Base-by-base conservation (phyloP, 345 rosid species). In the Trapa incisa region DNA sequence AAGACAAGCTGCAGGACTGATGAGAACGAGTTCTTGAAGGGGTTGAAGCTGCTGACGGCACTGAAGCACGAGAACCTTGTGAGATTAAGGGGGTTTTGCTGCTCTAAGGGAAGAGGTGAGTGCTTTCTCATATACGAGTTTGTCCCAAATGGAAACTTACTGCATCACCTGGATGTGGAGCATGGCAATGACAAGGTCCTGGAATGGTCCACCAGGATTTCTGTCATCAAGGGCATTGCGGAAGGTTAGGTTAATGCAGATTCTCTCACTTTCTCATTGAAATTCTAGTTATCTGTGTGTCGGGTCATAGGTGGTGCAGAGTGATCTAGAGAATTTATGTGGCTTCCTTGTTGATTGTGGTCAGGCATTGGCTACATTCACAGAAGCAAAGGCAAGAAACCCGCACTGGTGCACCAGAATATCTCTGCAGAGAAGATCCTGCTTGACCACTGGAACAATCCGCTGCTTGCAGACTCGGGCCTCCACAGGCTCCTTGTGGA, bases 71-170 rank as follows among this genome's bases (percentile, higher is more conserved):
- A 89, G 71, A 87, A 82, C 68, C 68, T 94, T 48, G 91, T 84
- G 76, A 84, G 85, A 73, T 16, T 94, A 72, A 81, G 97, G 82
- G 99, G 99, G 0, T 80, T 94, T 71, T 91, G 99, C 73, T 94
- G 99, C 84, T 91, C 99, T 0, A 85, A 81, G 72, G 97, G 99
- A 16, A 82, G 99, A 13, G 96, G 97, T 5, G 99, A 91, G 75
- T 94, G 96, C 63, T 89, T 91, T 70, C 88, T 94, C 67, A 79
- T 94, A 16, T 89, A 91, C 42, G 96, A 94, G 79, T 83, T 76
- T 69, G 90, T 89, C n/a, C 86, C 91, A 0, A 87, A 83, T 50
- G 99, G 99, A 54, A 94, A 85, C 64, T 79, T 94, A 71, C 75
- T 76, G 82, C 87, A 80, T 83, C 80, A 91, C 75, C 96, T 94